These are phyloP conservation scores for Saprolegnia parasitica DNA, from an alignment of 352 stramenopile species.

Conservation along the genomic window DNA sequence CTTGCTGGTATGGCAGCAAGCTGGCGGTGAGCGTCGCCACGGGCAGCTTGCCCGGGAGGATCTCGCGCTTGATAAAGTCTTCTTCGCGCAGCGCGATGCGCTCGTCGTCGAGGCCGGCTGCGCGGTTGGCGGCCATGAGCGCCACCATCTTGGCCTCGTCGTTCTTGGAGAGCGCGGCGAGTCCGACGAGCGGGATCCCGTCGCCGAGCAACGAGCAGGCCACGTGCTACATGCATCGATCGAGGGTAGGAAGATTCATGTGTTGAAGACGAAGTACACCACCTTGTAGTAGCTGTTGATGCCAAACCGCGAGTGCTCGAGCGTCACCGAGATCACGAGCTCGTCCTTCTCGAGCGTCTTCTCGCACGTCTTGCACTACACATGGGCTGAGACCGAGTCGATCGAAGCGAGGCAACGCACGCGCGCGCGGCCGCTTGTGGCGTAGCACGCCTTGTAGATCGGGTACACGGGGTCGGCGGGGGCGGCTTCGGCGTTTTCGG, in stretches of 20 bases:
- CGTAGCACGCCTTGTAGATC: constrained; percentile 17
- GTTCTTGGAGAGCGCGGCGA: constrained; percentile 36
- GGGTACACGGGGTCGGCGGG: constrained; percentile 14
- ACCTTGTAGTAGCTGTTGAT: constrained; percentile 80
- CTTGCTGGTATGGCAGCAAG: constrained; percentile 98
- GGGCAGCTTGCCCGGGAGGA: constrained; percentile 62
- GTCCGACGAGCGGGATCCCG: constrained; percentile 30
- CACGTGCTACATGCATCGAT: constrained; percentile 34
- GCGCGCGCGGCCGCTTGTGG: constrained; percentile 10
- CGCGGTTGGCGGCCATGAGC: constrained; percentile 59
- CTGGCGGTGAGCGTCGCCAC: constrained; percentile 73
- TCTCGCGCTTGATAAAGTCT: constrained; percentile 64
- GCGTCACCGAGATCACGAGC: constrained; percentile 51
- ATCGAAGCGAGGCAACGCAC: neutral
- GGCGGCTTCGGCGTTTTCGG: neutral
- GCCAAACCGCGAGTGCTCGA: constrained; percentile 78
- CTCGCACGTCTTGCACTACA: constrained; percentile 79
- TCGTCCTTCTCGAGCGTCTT: constrained; percentile 42
- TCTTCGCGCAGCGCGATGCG: constrained; percentile 58
- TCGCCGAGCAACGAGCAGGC: constrained; percentile 43
- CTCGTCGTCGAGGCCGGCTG: constrained; percentile 56
- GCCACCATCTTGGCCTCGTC: constrained; percentile 48
- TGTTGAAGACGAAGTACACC: too few relatives aligned
- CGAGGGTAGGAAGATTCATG: neutral
- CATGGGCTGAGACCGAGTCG: neutral